A percentile compares a stretch with the other conserved stretches of the same genome.
Evolutionary conservation across 1,284 basidiomycete genomes (phyloP).

Genomic region (Ceratobasidium sp.): DNA sequence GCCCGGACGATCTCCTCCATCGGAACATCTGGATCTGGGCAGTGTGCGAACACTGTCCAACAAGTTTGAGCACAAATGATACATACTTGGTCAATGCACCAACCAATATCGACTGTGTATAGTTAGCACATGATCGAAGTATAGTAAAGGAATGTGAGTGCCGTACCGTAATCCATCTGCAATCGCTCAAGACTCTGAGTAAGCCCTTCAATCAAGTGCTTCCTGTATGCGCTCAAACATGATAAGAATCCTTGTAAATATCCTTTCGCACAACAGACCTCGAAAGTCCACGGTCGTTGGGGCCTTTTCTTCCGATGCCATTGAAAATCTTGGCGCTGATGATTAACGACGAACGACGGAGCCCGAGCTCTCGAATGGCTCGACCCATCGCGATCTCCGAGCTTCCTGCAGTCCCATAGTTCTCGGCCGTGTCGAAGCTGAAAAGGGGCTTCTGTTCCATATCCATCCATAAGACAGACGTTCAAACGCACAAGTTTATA

Average conservation of each 20-base stretch:
- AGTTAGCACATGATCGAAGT: background rate
- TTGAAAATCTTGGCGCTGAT: constrained; percentile 71
- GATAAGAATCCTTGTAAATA: too few species aligned
- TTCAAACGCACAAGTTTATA: constrained; percentile 64
- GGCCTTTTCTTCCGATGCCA: constrained; percentile 59
- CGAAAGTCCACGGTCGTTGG: constrained; percentile 63
- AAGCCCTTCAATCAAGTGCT: constrained; percentile 73
- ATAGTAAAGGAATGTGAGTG: background rate
- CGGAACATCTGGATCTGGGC: constrained; percentile 55
- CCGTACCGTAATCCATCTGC: constrained; percentile 68
- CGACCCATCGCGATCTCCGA: constrained; percentile 77
- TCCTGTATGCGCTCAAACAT: constrained; percentile 40
- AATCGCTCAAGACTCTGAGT: constrained; percentile 72
- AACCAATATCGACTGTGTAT: constrained; percentile 21
- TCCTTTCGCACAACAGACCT: background rate
- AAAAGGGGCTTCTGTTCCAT: background rate
- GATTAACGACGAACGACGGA: constrained; percentile 74
- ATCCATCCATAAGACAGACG: background rate
- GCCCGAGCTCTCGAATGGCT: constrained; percentile 75
- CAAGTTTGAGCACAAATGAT: constrained; percentile 47
- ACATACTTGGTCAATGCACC: background rate
- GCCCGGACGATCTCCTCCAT: constrained; percentile 60
- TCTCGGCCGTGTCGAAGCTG: constrained; percentile 69
- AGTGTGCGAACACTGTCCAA: constrained; percentile 45
- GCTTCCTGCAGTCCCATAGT: constrained; percentile 71